Base-by-base conservation (phyloP, 2,329 filamentous ascomycete species). In the Claviceps monticola region DNA sequence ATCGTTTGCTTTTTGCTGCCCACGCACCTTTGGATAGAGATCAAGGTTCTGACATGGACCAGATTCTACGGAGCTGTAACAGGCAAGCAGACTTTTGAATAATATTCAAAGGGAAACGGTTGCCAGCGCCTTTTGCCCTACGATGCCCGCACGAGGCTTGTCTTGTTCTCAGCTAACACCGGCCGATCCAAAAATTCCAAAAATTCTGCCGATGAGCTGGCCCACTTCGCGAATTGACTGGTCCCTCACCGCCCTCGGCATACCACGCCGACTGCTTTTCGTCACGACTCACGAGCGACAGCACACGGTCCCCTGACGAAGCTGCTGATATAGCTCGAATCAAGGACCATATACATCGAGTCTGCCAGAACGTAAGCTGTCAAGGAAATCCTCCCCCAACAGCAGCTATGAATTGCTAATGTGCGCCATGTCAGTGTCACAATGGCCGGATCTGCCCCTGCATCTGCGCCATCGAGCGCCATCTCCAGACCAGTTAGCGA, bases 401-500 rank as follows among this genome's bases (percentile, higher is more conserved):
- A 29, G 36, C 2, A 14, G 21, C 21, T 21, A 6, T n/a, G 3
- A 29, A 19, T 23, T 41, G 23, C 55, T 51, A n/a, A 39, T 34
- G 23, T 13, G 7, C 47, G 55, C 54, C 54, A 54, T 46, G 17
- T 8, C 17, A 54, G 52, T 23, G 34, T 45, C 64, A 71, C 60
- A 63, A 81, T 81, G 78, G 68, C 78, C 61, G 75, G 78, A 62
- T 73, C 73, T 75, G 60, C 63, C 54, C 60, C 64, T 55, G 56
- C 60, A 56, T 61, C 63, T 66, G 71, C 79, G 63, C 70, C 77
- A 58, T 76, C 82, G 62, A 76, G 78, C 68, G 76, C 80, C 58
- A 78, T 86, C 67, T 78, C 84, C 69, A 82, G 88, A 71, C 91
- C 93, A 58, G 86, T 96, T 73, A 97, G 91, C 78, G 93, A 98